These are phyloP conservation scores for Albizia julibrissin DNA, from an alignment of 306 rosid genomes.

Conservation along the genomic window DNA sequence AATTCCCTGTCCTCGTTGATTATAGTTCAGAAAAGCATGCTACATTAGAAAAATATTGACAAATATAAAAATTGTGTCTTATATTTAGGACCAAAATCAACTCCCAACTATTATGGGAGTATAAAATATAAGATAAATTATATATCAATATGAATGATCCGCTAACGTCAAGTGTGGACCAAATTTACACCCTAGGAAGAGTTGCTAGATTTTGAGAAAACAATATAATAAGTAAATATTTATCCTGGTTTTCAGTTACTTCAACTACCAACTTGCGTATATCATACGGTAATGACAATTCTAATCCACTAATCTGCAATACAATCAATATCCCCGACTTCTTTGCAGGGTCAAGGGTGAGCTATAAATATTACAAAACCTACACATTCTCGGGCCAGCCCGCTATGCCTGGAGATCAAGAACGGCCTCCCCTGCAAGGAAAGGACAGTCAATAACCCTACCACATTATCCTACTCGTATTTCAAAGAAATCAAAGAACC, in stretches of 20 bases:
- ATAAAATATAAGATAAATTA: neutral
- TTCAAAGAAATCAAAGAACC: neutral
- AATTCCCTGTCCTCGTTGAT: too few relatives aligned
- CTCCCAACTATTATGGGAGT: too few relatives aligned
- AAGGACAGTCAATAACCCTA: slow-evolving; percentile 26
- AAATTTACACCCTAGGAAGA: slow-evolving; percentile 39
- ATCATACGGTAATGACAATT: slow-evolving; percentile 22
- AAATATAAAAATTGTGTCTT: too few relatives aligned
- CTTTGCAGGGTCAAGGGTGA: slow-evolving; percentile 1
- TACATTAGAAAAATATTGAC: too few relatives aligned
- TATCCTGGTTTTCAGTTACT: slow-evolving; percentile 32
- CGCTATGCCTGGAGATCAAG: slow-evolving; percentile 48
- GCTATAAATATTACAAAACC: slow-evolving; percentile 26
- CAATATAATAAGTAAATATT: neutral
- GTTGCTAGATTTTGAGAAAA: slow-evolving; percentile 26
- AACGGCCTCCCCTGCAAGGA: slow-evolving; percentile 56
- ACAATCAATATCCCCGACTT: slow-evolving; percentile 26
- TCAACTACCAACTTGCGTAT: slow-evolving; percentile 28
- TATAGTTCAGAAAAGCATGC: too few relatives aligned
- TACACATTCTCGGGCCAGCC: slow-evolving; percentile 26
- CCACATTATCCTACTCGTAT: neutral
- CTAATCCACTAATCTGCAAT: slow-evolving; percentile 37
- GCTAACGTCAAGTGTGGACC: slow-evolving; percentile 26
- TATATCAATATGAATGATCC: neutral
- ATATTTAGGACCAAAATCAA: too few relatives aligned